phyloP scores from a whole-genome alignment of 1,139 yeast species.

The Yamadazyma aaseri region DNA sequence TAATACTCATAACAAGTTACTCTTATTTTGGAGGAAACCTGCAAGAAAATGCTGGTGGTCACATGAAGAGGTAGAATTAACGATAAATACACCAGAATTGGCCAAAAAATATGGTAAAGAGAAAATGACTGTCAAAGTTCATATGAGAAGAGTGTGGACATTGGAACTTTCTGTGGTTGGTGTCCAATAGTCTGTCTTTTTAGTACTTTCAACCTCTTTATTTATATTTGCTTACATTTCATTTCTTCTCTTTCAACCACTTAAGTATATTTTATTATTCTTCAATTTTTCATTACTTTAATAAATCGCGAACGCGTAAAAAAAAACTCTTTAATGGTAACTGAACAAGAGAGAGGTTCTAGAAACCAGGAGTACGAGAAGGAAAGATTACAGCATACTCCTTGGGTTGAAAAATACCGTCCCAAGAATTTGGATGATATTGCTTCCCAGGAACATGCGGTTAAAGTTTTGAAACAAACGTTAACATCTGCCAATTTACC shows the following conservation, averaged over 20 bases:
- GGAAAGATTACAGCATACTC: conserved; percentile 53
- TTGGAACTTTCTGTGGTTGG: conserved; percentile 67
- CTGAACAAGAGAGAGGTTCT: conserved; percentile 13
- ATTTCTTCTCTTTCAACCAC: too few species aligned
- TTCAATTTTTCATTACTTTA: too few species aligned
- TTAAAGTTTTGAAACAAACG: conserved; percentile 78
- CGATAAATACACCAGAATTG: conserved; percentile 29
- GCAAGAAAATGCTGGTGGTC: conserved; percentile 99
- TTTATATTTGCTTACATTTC: too few species aligned
- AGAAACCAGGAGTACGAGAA: conserved; percentile 34
- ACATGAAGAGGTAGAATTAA: conserved; percentile 57
- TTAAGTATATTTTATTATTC: too few species aligned
- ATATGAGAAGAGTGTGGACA: conserved; percentile 83
- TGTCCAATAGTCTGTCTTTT: conserved; percentile 40
- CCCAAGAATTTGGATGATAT: conserved; percentile 85
- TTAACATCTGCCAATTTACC: conserved; percentile 82
- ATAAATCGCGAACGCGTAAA: too few species aligned
- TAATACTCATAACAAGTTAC: conserved; percentile 60
- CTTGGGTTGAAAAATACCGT: conserved; percentile 82
- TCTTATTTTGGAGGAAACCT: conserved; percentile 96
- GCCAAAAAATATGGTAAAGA: conserved; percentile 22
- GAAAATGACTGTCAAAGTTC: conserved; percentile 50
- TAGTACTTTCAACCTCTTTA: too few species aligned
- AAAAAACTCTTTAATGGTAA: too few species aligned
- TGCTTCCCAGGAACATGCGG: conserved; percentile 89